Evolutionary conservation across 805 yeast species (phyloP), one percentile per base, ranked within the genome.

Genomic region (Hanseniaspora mollemarum): DNA sequence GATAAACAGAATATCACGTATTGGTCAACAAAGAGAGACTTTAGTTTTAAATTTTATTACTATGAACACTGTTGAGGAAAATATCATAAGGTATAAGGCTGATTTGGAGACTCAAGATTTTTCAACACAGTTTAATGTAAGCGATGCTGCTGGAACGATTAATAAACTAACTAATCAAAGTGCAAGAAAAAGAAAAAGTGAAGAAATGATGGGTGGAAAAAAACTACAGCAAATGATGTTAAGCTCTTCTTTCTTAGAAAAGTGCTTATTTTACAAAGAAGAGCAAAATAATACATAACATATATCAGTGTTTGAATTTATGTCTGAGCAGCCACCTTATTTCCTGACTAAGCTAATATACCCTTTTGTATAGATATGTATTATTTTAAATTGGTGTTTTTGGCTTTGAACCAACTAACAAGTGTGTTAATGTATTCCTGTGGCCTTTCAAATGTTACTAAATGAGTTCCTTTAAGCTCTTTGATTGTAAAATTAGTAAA

Each of bases 11-110:
- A 79, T 92, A 39, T 95, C 90, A 61, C 70, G 98, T 55, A 88
- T 90, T 60, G 98, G 98, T 0, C 98, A 92, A 64, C 74, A 72
- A 2, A 69, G 73, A 40, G 78, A 76, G 15, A 92, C 98, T 0
- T 82, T 80, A 1, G 94, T 90, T 1, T 92, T 97, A 96, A 81
- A 83, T 76, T 87, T 90, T 67, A 80, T 83, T 22, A 82, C 88
- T 51, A 77, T 75, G 51, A 80, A 81, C 37, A 79, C 95, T 0
- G 94, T 92, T 15, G 98, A 92, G 63, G 95, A 90, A 61, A 81
- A 86, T 41, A 84, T 92, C 42, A 76, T 86, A 31, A 60, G 55
- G 33, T 64, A 64, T 46, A 65, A 64, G 49, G 56, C 62, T 22
- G 51, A 54, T 2, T 42, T 65, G 19, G 64, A 64, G 28, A 58